Percentiles rank a stretch among this genome's conserved stretches.
Conservation (phyloP, 306 rosid genomes). For the Corylus avellana region DNA sequence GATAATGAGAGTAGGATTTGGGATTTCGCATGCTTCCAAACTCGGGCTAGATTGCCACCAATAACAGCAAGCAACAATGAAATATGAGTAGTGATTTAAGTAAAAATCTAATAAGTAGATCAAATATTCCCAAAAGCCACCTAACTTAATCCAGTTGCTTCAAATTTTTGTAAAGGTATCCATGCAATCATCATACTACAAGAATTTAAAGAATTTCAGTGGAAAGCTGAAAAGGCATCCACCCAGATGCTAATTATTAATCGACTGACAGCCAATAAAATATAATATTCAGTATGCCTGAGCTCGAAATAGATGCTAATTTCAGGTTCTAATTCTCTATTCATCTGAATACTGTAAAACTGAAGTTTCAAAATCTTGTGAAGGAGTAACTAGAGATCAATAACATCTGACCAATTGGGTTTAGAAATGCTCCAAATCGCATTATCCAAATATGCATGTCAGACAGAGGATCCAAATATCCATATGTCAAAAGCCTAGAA, state of each 20-base stretch:
- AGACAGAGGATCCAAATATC: conserved; percentile 61
- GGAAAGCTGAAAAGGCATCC: not conserved
- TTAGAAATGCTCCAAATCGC: conserved; percentile 29
- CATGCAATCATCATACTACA: not conserved
- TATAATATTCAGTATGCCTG: conserved; percentile 27
- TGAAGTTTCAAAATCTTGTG: conserved; percentile 37
- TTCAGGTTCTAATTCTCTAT: conserved; percentile 40
- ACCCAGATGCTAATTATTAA: conserved; percentile 23
- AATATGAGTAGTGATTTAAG: not conserved
- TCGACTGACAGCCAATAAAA: conserved; percentile 28
- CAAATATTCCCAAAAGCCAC: not conserved
- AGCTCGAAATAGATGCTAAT: conserved; percentile 32
- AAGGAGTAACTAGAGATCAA: conserved; percentile 26
- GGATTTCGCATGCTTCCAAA: not conserved
- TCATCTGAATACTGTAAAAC: conserved; percentile 32
- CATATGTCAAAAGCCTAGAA: conserved; percentile 62
- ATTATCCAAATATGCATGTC: conserved; percentile 39
- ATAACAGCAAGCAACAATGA: not conserved
- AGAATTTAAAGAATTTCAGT: not conserved
- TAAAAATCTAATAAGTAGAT: not conserved
- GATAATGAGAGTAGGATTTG: not conserved
- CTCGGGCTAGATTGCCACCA: too few relatives aligned
- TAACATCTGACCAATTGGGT: conserved; percentile 23
- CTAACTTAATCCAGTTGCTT: not conserved
- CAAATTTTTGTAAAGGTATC: not conserved